Conservation (phyloP, 2,329 filamentous ascomycete genomes). For the Epicoccum nigrum region DNA sequence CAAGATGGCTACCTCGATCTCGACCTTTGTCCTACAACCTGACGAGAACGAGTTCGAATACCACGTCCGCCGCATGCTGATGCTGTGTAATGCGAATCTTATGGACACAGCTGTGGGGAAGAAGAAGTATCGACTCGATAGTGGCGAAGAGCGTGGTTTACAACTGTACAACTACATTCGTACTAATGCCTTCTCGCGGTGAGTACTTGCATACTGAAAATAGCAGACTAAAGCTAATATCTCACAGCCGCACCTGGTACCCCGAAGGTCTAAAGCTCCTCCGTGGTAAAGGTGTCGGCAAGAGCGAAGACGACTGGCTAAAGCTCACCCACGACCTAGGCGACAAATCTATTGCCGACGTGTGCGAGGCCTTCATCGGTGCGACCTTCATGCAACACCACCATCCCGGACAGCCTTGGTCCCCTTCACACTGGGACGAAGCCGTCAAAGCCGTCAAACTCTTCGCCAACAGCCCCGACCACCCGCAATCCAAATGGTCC, state of each 20-base stretch:
- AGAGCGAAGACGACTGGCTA: constrained; percentile 53
- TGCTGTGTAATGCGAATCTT: constrained; percentile 91
- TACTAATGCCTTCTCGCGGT: constrained; percentile 79
- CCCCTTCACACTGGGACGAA: constrained; percentile 60
- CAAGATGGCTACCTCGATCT: constrained; percentile 93
- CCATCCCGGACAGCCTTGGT: constrained; percentile 48
- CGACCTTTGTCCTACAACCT: constrained; percentile 77
- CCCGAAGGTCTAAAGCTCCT: constrained; percentile 77
- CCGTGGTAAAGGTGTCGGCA: constrained; percentile 70
- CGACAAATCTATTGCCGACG: constrained; percentile 91
- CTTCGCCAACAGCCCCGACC: constrained; percentile 72
- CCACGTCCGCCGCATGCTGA: constrained; percentile 87
- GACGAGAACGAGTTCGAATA: constrained; percentile 83
- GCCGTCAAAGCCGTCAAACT: constrained; percentile 70
- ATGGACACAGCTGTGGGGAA: constrained; percentile 71
- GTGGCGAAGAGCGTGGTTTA: constrained; percentile 43
- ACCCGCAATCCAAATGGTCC: constrained; percentile 70
- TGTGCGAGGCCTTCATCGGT: constrained; percentile 92
- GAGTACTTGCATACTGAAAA: constrained; percentile 23
- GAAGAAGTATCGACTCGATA: constrained; percentile 45
- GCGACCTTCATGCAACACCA: constrained; percentile 71
- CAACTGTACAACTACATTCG: constrained; percentile 78
- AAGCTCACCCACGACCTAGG: constrained; percentile 68
- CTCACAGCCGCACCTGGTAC: constrained; percentile 77
- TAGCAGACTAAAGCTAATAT: constrained; percentile 22